Conservation (phyloP, 2,329 filamentous ascomycete genomes). For the Chrysosporium keratinophilum region DNA sequence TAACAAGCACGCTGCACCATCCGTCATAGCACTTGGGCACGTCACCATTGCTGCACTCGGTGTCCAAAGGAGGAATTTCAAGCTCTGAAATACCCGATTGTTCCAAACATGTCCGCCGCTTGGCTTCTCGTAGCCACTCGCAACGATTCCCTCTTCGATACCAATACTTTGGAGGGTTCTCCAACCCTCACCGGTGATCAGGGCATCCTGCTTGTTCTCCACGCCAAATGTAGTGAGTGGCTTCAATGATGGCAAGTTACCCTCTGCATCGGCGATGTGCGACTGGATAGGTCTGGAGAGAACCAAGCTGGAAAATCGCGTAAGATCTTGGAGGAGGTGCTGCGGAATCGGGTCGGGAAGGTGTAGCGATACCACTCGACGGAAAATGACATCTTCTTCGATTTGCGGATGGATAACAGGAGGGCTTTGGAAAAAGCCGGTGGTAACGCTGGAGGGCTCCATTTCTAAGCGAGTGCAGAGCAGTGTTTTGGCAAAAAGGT, state of each 20-base stretch:
- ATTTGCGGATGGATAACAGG: conserved; percentile 18
- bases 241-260: conserved; percentile 18
- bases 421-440: conserved; percentile 21
- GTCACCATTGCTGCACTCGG: conserved; percentile 22
- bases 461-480: conserved; percentile 9
- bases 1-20: conserved; percentile 22
- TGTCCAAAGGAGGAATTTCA: conserved; percentile 21
- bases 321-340: conserved; percentile 17
- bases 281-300: conserved; percentile 17
- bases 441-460: conserved; percentile 21
- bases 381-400: conserved; percentile 18
- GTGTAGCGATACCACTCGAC: conserved; percentile 19
- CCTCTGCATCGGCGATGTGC: conserved; percentile 19
- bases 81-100: conserved; percentile 20
- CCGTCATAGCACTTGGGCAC: conserved; percentile 24
- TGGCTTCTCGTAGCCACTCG: conserved; percentile 17
- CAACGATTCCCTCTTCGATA: conserved; percentile 22
- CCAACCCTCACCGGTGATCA: conserved; percentile 23
- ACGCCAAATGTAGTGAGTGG: conserved; percentile 21
- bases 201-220: conserved; percentile 21
- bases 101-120: conserved; percentile 15
- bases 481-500: neutral
- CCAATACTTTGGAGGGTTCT: conserved; percentile 20
- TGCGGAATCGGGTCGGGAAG: conserved; percentile 18
- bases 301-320: conserved; percentile 19